Evolutionary conservation across 1,139 yeast genomes (phyloP).

Genomic region (Meyerozyma guilliermondii): DNA sequence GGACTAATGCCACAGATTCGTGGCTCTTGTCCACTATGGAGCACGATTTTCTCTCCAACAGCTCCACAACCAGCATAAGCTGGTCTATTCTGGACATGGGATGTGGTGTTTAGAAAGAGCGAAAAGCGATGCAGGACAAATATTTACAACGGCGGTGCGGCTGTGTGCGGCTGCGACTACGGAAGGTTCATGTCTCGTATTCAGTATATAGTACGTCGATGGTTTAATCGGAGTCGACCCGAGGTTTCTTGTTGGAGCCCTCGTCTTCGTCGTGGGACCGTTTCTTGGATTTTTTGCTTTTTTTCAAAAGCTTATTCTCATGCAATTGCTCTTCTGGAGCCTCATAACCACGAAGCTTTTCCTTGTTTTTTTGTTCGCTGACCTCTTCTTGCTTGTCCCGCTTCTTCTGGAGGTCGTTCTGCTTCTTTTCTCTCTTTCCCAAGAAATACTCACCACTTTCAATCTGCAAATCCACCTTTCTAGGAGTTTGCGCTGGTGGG

Average conservation of each 20-base stretch:
- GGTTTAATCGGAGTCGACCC: background rate
- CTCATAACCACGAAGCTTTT: conserved; percentile 70
- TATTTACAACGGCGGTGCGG: background rate
- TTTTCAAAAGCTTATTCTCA: conserved; percentile 22
- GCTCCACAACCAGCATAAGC: conserved; percentile 1
- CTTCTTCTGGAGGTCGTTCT: conserved; percentile 69
- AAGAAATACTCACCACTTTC: conserved; percentile 98
- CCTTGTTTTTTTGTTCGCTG: conserved; percentile 60
- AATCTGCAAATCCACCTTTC: conserved; percentile 95
- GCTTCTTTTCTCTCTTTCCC: conserved; percentile 76
- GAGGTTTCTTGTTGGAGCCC: background rate
- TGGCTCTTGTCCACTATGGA: background rate
- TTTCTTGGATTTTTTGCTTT: conserved; percentile 13
- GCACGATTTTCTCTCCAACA: background rate
- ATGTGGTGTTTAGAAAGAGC: background rate
- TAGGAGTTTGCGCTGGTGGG: conserved; percentile 97
- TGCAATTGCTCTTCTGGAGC: conserved; percentile 80
- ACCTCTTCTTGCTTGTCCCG: conserved; percentile 72
- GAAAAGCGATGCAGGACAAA: background rate
- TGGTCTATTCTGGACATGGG: background rate
- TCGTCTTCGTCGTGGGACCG: conserved; percentile 3
- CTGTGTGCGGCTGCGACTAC: background rate
- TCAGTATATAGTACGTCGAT: background rate
- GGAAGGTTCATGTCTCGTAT: background rate
- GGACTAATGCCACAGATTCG: background rate